Evolutionary conservation across 257 asterid species (phyloP).

Genomic region (Forsythia suspensa): DNA sequence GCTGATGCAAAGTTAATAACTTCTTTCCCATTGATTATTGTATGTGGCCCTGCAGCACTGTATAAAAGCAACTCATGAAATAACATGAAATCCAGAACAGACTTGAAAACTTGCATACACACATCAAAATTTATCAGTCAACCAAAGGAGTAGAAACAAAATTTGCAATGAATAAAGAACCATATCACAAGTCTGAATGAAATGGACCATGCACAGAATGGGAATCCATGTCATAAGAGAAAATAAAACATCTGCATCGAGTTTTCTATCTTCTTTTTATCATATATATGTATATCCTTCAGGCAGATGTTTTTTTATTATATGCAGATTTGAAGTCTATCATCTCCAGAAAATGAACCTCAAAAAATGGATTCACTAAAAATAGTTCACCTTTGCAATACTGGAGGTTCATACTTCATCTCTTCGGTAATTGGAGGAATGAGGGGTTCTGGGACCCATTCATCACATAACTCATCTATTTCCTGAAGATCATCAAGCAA

Average conservation of each 20-base stretch:
- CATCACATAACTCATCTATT: constrained; percentile 92
- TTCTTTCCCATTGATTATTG: constrained; percentile 61
- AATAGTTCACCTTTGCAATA: constrained; percentile 68
- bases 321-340: not conserved
- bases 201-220: constrained; percentile 1
- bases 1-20: constrained; percentile 89
- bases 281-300: not conserved
- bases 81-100: constrained; percentile 7
- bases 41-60: constrained; percentile 98
- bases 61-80: constrained; percentile 30
- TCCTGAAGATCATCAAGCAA: constrained; percentile 55
- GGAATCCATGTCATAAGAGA: constrained; percentile 3
- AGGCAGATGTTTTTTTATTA: not conserved
- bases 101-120: not conserved
- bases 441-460: constrained; percentile 92
- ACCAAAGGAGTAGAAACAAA: constrained; percentile 7
- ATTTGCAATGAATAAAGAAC: constrained; percentile 1
- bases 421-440: constrained; percentile 71
- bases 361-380: not conserved
- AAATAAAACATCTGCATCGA: not conserved
- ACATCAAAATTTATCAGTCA: not conserved
- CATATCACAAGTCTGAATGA: not conserved
- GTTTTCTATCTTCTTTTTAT: not conserved
- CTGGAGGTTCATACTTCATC: constrained; percentile 75
- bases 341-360: constrained; percentile 8